These are phyloP conservation scores for Dioszegia aurantiaca DNA, from an alignment of 768 basidiomycete species.

Conservation along the genomic window DNA sequence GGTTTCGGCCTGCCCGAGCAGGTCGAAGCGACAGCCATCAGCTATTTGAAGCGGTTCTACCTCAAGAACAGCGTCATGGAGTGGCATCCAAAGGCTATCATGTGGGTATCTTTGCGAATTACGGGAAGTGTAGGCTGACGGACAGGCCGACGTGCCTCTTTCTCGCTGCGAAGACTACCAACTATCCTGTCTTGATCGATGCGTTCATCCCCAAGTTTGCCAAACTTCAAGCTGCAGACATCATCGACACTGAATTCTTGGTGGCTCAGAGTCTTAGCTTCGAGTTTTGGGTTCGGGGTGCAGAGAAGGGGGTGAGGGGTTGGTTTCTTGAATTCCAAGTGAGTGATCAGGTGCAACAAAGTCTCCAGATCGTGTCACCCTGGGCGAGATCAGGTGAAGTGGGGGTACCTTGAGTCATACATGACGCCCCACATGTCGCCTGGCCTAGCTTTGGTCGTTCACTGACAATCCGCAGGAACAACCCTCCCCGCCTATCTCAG, in stretches of 20 bases:
- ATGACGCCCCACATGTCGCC: too few species aligned
- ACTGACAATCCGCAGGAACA: slow-evolving; percentile 58
- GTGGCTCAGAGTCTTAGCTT: slow-evolving; percentile 91
- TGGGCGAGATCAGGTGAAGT: background rate
- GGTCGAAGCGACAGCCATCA: slow-evolving; percentile 86
- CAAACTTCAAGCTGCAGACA: slow-evolving; percentile 73
- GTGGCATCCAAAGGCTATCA: slow-evolving; percentile 98
- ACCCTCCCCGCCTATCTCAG: slow-evolving; percentile 53
- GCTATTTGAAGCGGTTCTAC: slow-evolving; percentile 94
- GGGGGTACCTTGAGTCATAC: too few species aligned
- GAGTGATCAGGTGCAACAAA: slow-evolving; percentile 8
- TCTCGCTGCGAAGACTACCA: slow-evolving; percentile 96
- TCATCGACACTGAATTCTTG: slow-evolving; percentile 91
- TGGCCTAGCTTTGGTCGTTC: too few species aligned
- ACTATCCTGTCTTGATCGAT: slow-evolving; percentile 83
- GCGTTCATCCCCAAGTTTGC: slow-evolving; percentile 78
- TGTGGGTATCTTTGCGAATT: slow-evolving; percentile 59
- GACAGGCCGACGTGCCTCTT: slow-evolving; percentile 89
- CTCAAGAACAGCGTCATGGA: slow-evolving; percentile 98
- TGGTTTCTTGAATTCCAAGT: slow-evolving; percentile 50
- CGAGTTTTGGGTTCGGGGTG: slow-evolving; percentile 70
- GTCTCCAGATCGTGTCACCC: background rate
- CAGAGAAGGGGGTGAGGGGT: slow-evolving; percentile 48
- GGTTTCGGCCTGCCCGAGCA: slow-evolving; percentile 85
- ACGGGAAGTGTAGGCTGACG: background rate